Conservation (phyloP, 495 filamentous ascomycete species). For the Annulohypoxylon maeteangense region DNA sequence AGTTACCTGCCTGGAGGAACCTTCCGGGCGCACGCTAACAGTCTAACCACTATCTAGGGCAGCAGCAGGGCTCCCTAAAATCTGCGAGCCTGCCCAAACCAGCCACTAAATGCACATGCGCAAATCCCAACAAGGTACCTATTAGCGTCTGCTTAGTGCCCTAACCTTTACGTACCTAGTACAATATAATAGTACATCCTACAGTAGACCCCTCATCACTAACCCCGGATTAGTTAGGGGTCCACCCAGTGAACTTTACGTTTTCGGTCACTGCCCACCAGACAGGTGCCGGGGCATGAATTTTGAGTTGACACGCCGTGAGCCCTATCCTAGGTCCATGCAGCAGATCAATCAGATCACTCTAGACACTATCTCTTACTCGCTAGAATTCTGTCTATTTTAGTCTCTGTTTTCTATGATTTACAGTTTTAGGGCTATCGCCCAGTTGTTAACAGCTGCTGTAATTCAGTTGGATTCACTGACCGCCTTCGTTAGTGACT, state of each 20-base stretch:
- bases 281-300: slow-evolving; percentile 1
- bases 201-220: slow-evolving; percentile 22
- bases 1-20: slow-evolving; percentile 14
- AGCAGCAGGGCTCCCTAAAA: slow-evolving; percentile 28
- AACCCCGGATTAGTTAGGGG: slow-evolving; percentile 43
- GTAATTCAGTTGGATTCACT: slow-evolving; percentile 7
- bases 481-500: slow-evolving; percentile 30
- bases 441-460: not conserved
- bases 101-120: not conserved
- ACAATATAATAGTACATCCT: not conserved
- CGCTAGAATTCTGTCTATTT: slow-evolving; percentile 11
- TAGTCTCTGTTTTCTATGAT: slow-evolving; percentile 22
- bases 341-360: slow-evolving; percentile 38
- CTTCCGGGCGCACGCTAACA: slow-evolving; percentile 15
- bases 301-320: slow-evolving; percentile 26
- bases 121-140: not conserved
- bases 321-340: slow-evolving; percentile 35
- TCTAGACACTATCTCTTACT: slow-evolving; percentile 9
- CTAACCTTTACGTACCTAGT: too few relatives aligned
- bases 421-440: not conserved
- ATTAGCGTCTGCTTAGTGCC: not conserved
- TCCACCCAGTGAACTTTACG: slow-evolving; percentile 17
- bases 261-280: not conserved
- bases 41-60: slow-evolving; percentile 17
- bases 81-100: slow-evolving; percentile 40